phyloP scores from a whole-genome alignment of 208 protist genomes.

The Herpetomonas samuelpessoai region DNA sequence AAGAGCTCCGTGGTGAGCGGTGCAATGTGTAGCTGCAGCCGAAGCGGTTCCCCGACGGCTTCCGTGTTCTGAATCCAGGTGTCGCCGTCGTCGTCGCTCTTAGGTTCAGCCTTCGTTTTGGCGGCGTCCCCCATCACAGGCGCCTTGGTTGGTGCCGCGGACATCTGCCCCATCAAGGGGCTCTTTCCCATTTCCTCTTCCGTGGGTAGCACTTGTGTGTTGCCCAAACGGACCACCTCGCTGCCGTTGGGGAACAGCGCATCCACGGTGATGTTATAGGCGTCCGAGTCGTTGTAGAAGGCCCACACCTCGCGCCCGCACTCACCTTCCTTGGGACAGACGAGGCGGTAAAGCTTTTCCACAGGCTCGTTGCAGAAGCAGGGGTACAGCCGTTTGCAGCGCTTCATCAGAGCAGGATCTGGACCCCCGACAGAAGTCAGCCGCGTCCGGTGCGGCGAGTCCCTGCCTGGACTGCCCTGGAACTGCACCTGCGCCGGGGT shows the following conservation, averaged over 20 bases:
- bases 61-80: neutral
- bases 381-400: slow-evolving; percentile 40
- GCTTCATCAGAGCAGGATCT: slow-evolving; percentile 19
- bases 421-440: no score
- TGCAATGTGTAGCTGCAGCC: slow-evolving; percentile 26
- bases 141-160: no score
- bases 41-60: slow-evolving; percentile 17
- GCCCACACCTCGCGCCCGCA: slow-evolving; percentile 29
- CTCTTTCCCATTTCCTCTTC: no score
- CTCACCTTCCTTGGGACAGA: slow-evolving; percentile 17
- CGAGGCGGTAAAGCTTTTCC: slow-evolving; percentile 49
- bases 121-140: no score
- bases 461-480: slow-evolving; percentile 25
- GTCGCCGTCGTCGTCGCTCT: slow-evolving; percentile 11
- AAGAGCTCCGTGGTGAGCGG: slow-evolving; percentile 49
- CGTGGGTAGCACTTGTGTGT: no score
- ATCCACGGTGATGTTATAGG: slow-evolving; percentile 29
- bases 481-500: neutral
- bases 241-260: slow-evolving; percentile 13
- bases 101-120: no score
- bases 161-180: no score
- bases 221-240: slow-evolving; percentile 5
- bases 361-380: slow-evolving; percentile 42
- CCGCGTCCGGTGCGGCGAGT: no score
- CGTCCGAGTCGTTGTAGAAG: slow-evolving; percentile 64